Conservation (phyloP, 192 early-diverging fungal genomes). For the Coemansia erecta region DNA sequence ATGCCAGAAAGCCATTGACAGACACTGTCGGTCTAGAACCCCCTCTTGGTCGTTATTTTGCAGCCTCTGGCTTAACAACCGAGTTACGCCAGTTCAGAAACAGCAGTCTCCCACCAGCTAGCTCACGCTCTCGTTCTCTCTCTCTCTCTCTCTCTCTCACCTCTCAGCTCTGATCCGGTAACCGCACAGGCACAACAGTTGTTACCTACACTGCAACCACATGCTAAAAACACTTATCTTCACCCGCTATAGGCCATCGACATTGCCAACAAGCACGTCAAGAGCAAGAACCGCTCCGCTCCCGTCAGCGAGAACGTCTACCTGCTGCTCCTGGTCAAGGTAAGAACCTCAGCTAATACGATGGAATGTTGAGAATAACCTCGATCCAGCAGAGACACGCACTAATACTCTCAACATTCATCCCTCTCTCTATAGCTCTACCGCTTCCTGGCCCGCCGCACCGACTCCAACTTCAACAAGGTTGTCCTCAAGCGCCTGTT, state of each 20-base stretch:
- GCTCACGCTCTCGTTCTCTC: too few species aligned
- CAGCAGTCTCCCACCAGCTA: too few species aligned
- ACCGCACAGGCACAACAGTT: too few species aligned
- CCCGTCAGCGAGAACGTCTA: conserved; percentile 96
- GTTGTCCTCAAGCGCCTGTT: conserved; percentile 96
- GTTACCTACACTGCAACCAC: too few species aligned
- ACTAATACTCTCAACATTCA: not conserved
- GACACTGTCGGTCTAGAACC: too few species aligned
- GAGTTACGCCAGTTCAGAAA: too few species aligned
- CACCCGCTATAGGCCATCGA: conserved; percentile 89
- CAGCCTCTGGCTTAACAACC: too few species aligned
- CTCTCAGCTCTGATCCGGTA: too few species aligned
- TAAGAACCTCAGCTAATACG: conserved; percentile 11
- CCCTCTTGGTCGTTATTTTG: too few species aligned
- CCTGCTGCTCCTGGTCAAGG: conserved; percentile 95
- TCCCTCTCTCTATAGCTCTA: conserved; percentile 68
- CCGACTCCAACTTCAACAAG: conserved; percentile 98
- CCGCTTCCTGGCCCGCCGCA: conserved; percentile 98
- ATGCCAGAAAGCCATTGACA: too few species aligned
- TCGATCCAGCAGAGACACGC: not conserved
- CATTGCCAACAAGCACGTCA: conserved; percentile 98
- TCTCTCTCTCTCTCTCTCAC: too few species aligned
- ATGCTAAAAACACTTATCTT: too few species aligned
- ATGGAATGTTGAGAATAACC: not conserved
- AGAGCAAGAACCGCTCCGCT: conserved; percentile 84